Base-by-base conservation (phyloP, 306 rosid genomes). In the Trifolium fragiferum region DNA sequence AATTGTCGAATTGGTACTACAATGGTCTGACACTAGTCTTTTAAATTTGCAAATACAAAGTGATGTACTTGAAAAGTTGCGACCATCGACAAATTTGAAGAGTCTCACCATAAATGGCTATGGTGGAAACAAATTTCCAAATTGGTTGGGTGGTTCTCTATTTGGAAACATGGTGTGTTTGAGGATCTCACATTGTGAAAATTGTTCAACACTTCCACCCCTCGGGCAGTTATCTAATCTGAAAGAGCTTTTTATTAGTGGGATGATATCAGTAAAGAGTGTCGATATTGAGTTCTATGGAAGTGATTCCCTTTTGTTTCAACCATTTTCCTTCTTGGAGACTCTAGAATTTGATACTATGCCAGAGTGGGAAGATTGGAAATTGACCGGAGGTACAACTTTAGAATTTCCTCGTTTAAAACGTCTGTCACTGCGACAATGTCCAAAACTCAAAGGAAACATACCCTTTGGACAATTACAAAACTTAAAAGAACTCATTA, bases 301-400 rank as follows among this genome's bases (percentile, higher is more conserved):
- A 14, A 66, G 33, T 20, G 0, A 1, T 15, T 23, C 32, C 7
- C 53, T 46, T 75, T 53, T 15, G 11, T 49, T 63, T 75, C 72
- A 64, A 15, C 65, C 44, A 14, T 75, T 75, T 64, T 53, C 72
- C 18, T 75, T 38, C 2, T 46, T 75, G 21, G 12, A 43, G 68
- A 27, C 25, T n/a, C 20, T 54, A 27, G 4, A 10, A 0, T 66
- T 66, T 27, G 7, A 9, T 3, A 4, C 5, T 0, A 76, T 76
- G 80, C 33, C 5, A 43, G 40, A 43, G 18, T 67, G 80, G 80
- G 68, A 76, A 21, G 74, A 76, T 5, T 76, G 80, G 74, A 27
- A 10, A 3, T 15, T 15, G n/a, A 40, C 46, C 8, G 25, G 27
- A 43, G 68, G 40, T 57, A 65, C 21, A 43, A 1, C 21, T 76